phyloP scores from a whole-genome alignment of 768 basidiomycete genomes.

The Suillus sp. region DNA sequence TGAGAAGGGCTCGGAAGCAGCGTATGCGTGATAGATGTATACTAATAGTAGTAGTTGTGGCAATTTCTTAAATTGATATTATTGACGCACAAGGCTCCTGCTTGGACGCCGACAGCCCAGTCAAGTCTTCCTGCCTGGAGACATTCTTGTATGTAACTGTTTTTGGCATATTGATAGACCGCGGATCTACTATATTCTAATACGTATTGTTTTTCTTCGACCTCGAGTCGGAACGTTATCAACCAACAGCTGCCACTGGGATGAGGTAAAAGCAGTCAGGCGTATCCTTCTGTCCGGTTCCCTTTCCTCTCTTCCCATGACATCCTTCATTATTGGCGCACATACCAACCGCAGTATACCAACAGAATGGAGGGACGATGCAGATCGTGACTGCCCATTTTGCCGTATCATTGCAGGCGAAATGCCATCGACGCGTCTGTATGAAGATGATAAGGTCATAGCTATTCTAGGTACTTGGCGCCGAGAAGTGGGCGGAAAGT shows the following conservation, averaged over 20 bases:
- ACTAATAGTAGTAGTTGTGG: conserved; percentile 10
- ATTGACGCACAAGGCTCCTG: neutral
- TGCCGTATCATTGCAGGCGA: conserved; percentile 63
- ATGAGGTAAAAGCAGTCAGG: neutral
- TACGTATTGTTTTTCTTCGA: neutral
- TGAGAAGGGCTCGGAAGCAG: conserved; percentile 46
- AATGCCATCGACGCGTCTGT: conserved; percentile 50
- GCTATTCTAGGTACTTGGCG: conserved; percentile 58
- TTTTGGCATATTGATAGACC: neutral
- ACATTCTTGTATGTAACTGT: neutral
- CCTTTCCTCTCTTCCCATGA: conserved; percentile 44
- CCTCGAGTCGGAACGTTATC: neutral
- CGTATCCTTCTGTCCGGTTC: neutral
- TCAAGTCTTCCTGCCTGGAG: neutral
- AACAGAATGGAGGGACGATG: conserved; percentile 50
- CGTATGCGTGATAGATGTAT: conserved; percentile 40
- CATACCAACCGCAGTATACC: conserved; percentile 51
- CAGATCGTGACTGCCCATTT: conserved; percentile 52
- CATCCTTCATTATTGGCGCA: conserved; percentile 70
- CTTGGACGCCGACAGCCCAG: neutral
- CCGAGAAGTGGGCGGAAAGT: neutral
- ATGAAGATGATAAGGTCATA: conserved; percentile 63
- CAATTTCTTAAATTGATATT: conserved; percentile 5
- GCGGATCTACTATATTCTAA: neutral
- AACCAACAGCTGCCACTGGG: neutral